Evolutionary conservation across 2,329 filamentous ascomycete species (phyloP).

Genomic region (Talaromyces sp.): DNA sequence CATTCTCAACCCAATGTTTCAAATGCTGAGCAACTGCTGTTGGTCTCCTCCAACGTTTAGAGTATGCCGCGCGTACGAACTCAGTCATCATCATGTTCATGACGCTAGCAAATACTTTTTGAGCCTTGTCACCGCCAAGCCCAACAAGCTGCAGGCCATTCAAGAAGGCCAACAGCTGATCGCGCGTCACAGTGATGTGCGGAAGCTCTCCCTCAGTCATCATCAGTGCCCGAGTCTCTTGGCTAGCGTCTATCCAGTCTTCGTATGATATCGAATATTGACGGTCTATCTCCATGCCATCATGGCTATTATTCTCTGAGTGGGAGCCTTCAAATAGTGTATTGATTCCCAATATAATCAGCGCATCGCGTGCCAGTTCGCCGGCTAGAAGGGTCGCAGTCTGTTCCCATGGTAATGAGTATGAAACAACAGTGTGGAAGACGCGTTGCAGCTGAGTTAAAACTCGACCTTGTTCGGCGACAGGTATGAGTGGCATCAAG

Average conservation of each 20-base stretch:
- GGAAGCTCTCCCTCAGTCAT: constrained; percentile 37
- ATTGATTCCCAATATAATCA: constrained; percentile 46
- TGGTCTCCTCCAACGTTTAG: constrained; percentile 59
- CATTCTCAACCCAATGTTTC: constrained; percentile 58
- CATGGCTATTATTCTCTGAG: constrained; percentile 21
- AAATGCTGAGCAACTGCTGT: constrained; percentile 53
- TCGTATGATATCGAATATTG: constrained; percentile 40
- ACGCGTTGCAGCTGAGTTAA: constrained; percentile 44
- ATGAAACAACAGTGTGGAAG: constrained; percentile 52
- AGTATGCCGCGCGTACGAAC: constrained; percentile 59
- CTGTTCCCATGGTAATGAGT: constrained; percentile 46
- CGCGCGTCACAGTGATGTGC: constrained; percentile 33
- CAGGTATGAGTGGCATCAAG: constrained; percentile 35
- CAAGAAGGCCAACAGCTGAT: constrained; percentile 44
- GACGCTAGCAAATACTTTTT: constrained; percentile 61
- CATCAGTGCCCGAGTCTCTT: constrained; percentile 30
- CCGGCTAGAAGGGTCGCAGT: constrained; percentile 49
- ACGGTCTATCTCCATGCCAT: constrained; percentile 44
- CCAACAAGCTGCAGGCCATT: constrained; percentile 55
- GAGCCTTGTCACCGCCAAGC: constrained; percentile 56
- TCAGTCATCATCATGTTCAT: constrained; percentile 61
- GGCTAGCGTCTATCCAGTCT: constrained; percentile 38
- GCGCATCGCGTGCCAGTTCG: constrained; percentile 49
- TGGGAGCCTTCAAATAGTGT: constrained; percentile 28
- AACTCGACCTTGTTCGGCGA: constrained; percentile 30